Conservation (phyloP, 2,329 filamentous ascomycete species). For the Verticillium tricorpus region DNA sequence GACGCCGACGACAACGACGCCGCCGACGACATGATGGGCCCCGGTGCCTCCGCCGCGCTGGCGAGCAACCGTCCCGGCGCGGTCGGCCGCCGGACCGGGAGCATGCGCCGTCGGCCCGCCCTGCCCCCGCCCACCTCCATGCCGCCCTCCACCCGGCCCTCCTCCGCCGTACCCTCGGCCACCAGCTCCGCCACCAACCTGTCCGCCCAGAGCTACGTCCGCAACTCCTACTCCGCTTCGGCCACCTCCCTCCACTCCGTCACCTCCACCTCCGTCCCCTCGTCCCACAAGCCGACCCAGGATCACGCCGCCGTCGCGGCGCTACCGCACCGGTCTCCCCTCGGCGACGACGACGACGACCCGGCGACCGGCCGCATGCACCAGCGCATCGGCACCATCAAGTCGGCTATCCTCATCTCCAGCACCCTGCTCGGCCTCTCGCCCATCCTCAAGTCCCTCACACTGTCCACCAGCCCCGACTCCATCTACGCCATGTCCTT, state of each 20-base stretch:
- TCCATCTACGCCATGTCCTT: slow-evolving; percentile 97
- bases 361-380: slow-evolving; percentile 35
- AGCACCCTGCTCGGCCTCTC: slow-evolving; percentile 87
- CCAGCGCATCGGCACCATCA: slow-evolving; percentile 70
- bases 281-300: slow-evolving; percentile 14
- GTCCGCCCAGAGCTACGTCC: slow-evolving; percentile 14
- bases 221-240: slow-evolving; percentile 41
- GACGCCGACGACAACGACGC: slow-evolving; percentile 63
- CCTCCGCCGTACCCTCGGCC: background rate
- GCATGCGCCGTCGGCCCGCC: slow-evolving; percentile 15
- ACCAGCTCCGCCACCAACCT: background rate
- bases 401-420: slow-evolving; percentile 90
- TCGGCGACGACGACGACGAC: slow-evolving; percentile 24
- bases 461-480: slow-evolving; percentile 84
- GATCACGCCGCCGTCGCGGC: slow-evolving; percentile 19
- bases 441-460: slow-evolving; percentile 95
- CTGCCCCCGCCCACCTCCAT: background rate
- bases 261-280: slow-evolving; percentile 22
- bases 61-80: background rate
- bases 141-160: background rate
- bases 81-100: slow-evolving; percentile 11
- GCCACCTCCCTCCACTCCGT: slow-evolving; percentile 49
- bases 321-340: slow-evolving; percentile 19
- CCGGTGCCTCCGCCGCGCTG: slow-evolving; percentile 2
- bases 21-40: slow-evolving; percentile 30